Evolutionary conservation across 2,329 filamentous ascomycete species (phyloP).

Genomic region (Fusarium phyllophilum): DNA sequence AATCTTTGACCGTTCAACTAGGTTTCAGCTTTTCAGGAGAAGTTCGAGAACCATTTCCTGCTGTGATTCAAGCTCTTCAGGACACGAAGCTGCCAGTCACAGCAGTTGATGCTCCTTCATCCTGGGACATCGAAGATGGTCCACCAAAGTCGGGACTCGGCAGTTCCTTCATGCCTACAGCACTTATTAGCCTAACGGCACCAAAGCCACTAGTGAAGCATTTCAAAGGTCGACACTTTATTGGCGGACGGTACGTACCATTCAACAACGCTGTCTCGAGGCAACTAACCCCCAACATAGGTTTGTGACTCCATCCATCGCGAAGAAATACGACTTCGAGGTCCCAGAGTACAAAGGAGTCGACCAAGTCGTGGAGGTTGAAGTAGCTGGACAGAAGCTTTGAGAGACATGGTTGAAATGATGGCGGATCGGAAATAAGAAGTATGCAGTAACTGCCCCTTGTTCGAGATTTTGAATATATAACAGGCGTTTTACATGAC

Average conservation of each 20-base stretch:
- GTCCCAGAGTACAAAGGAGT: constrained; percentile 84
- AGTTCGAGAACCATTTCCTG: constrained; percentile 90
- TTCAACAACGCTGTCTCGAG: neutral
- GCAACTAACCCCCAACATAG: constrained; percentile 53
- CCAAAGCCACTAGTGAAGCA: constrained; percentile 89
- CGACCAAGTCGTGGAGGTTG: constrained; percentile 88
- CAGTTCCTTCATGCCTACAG: constrained; percentile 80
- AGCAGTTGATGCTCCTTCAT: constrained; percentile 91
- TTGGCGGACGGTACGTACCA: constrained; percentile 78
- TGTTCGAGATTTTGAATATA: constrained; percentile 14
- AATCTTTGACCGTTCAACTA: constrained; percentile 46
- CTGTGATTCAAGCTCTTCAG: constrained; percentile 81
- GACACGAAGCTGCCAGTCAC: constrained; percentile 80
- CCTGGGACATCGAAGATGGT: constrained; percentile 91
- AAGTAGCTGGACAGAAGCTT: constrained; percentile 61
- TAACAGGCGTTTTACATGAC: constrained; percentile 58
- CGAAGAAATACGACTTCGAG: constrained; percentile 87
- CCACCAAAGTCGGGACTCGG: constrained; percentile 82
- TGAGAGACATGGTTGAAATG: constrained; percentile 47
- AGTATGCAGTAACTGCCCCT: constrained; percentile 1
- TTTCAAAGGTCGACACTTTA: constrained; percentile 89
- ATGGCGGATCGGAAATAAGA: constrained; percentile 5
- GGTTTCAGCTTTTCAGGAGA: constrained; percentile 93
- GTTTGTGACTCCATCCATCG: constrained; percentile 81
- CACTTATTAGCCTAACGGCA: constrained; percentile 88